Evolutionary conservation across 768 basidiomycete species (phyloP).

Genomic region (Suillus hirtellus): DNA sequence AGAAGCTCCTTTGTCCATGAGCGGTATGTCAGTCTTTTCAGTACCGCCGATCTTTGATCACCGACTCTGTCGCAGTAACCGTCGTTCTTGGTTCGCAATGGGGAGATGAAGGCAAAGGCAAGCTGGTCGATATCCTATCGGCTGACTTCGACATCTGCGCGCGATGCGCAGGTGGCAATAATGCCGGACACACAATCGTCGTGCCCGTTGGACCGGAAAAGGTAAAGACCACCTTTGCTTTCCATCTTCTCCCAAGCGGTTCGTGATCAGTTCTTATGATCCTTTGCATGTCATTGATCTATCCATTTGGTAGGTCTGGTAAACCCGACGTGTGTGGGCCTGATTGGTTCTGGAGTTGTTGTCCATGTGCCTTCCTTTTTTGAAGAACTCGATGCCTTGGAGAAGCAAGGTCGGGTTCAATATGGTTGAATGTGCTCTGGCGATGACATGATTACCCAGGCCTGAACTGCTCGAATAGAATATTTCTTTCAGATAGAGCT

Average conservation of each 20-base stretch:
- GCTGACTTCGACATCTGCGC: constrained; percentile 91
- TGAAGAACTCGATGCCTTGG: constrained; percentile 82
- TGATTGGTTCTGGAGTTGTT: constrained; percentile 96
- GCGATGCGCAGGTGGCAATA: constrained; percentile 97
- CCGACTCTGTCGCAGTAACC: constrained; percentile 41
- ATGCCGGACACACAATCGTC: constrained; percentile 98
- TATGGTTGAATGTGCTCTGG: neutral
- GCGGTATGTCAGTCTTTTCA: constrained; percentile 19
- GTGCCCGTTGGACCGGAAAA: constrained; percentile 69
- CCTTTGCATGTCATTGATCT: constrained; percentile 2
- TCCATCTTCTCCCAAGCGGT: constrained; percentile 96
- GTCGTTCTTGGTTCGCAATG: constrained; percentile 88
- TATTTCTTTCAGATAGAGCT: constrained; percentile 94
- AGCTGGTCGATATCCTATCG: constrained; percentile 95
- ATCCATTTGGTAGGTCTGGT: constrained; percentile 61
- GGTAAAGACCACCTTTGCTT: constrained; percentile 84
- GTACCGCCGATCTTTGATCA: constrained; percentile 11
- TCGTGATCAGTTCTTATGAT: constrained; percentile 26
- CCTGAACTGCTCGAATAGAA: constrained; percentile 76
- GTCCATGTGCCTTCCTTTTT: constrained; percentile 96
- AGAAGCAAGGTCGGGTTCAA: constrained; percentile 69
- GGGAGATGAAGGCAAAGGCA: constrained; percentile 94
- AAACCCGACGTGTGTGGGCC: constrained; percentile 79
- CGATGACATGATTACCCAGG: constrained; percentile 46
- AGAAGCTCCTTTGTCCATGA: constrained; percentile 19